These are phyloP conservation scores for Didymella exigua DNA, from an alignment of 2,329 filamentous ascomycete species.

Conservation along the genomic window DNA sequence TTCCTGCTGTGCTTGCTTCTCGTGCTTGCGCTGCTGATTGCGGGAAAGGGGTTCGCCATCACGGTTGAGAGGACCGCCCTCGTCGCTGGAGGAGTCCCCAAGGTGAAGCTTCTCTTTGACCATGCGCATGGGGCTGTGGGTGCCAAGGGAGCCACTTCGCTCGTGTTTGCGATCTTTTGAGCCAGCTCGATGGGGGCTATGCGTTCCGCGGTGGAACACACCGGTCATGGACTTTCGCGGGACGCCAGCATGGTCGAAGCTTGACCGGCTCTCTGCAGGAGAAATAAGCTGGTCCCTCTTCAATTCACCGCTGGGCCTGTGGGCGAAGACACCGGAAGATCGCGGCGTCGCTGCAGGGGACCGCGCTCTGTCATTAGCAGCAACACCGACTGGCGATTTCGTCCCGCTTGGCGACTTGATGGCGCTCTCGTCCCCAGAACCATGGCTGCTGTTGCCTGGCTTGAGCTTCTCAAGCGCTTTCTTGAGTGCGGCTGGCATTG, in stretches of 20 bases:
- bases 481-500: conserved; percentile 50
- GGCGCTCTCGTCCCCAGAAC: conserved; percentile 44
- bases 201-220: conserved; percentile 46
- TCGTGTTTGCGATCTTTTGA: conserved; percentile 28
- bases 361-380: conserved; percentile 32
- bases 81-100: conserved; percentile 39
- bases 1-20: conserved; percentile 53
- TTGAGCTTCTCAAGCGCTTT: conserved; percentile 54
- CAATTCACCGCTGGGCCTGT: conserved; percentile 42
- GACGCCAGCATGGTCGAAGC: conserved; percentile 32
- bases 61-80: conserved; percentile 53
- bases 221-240: conserved; percentile 37
- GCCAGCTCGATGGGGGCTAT: conserved; percentile 41
- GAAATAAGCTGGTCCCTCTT: conserved; percentile 38
- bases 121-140: conserved; percentile 48
- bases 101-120: conserved; percentile 51
- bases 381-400: conserved; percentile 30
- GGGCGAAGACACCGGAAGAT: conserved; percentile 35
- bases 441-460: conserved; percentile 40
- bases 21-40: conserved; percentile 57
- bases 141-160: conserved; percentile 34
- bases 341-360: conserved; percentile 36
- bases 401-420: conserved; percentile 32
- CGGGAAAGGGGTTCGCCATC: conserved; percentile 57
- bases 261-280: conserved; percentile 39